A percentile compares a stretch with the other conserved stretches of the same genome.
Conservation (phyloP, 495 filamentous ascomycete species). For the Bacidia rubella region DNA sequence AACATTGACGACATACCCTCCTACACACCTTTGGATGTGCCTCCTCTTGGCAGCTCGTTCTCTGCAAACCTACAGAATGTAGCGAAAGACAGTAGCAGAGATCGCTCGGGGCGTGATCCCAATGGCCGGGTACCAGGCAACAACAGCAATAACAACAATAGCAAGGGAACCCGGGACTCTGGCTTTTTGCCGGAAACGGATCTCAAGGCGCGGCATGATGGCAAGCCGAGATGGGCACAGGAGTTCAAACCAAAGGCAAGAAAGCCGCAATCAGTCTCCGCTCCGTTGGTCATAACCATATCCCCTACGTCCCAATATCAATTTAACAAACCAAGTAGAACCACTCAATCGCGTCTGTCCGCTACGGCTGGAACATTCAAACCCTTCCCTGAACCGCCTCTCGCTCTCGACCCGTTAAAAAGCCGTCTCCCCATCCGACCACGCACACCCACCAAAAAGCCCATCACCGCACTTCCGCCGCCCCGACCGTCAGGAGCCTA, state of each 20-base stretch:
- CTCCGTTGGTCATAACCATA: not conserved
- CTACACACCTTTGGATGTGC: not conserved
- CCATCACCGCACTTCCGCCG: conserved; percentile 15
- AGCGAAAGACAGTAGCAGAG: no score
- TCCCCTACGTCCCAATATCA: conserved; percentile 22
- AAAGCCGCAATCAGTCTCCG: not conserved
- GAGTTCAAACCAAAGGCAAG: not conserved
- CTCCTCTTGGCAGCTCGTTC: not conserved
- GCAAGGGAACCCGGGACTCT: no score
- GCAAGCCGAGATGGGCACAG: not conserved
- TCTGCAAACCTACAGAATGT: no score
- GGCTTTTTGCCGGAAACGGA: no score
- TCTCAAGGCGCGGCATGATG: no score
- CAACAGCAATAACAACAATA: no score
- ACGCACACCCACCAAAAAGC: no score
- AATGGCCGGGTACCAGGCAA: no score
- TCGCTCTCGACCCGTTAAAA: not conserved
- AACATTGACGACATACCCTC: not conserved
- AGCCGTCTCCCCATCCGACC: conserved; percentile 1
- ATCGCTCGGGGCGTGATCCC: no score
- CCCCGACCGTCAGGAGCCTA: conserved; percentile 33
- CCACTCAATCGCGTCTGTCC: no score
- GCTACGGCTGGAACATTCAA: no score
- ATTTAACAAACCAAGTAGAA: not conserved
- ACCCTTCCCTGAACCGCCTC: no score